Base-by-base conservation (phyloP, 805 yeast species). In the Lipomyces yamanashiensis region DNA sequence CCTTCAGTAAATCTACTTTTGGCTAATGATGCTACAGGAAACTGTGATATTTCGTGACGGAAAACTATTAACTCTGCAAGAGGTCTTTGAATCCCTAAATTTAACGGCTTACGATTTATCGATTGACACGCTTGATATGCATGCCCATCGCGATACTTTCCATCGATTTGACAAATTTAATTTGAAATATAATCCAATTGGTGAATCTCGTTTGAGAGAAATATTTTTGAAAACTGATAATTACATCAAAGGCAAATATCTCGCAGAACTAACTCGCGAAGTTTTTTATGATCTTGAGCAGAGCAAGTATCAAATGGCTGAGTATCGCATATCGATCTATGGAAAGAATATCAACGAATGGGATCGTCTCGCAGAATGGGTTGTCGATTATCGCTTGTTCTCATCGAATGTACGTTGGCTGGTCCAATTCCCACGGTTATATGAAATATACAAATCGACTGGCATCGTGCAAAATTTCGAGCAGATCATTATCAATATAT, bases 51-150 rank as follows among this genome's bases (percentile, higher is more conserved):
- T 84, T 77, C 88, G 99, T 79, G 99, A 95, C 78, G 96, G 93
- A 19, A 86, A 90, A 74, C 84, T 91, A 7, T 82, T 95, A 72
- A 89, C 98, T 0, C 81, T 95, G 69, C 84, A 81, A n/a, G 88
- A 93, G 74, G 99, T 95, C 54, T 95, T 95, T 78, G 84, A 92
- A 73, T 92, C 98, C 43, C 82, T 95, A 75, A 87, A 90, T 61
- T 82, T 95, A 64, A 88, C 97, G 0, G 98, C 98, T 1, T 95
- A 96, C 74, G 99, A 95, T 74, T 81, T 95, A 63, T 89, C 96
- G 62, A 95, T 95, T 72, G 99, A 95, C 73, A 96, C 99, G 1
- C 82, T 95, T 70, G 99, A 95, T 77, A 95, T 95, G 99, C 99
- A 95, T 77, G 99, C 99, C 5, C 99, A 95, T 76, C 89, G 92